phyloP scores from a whole-genome alignment of 1,284 basidiomycete genomes.

The Fomitopsis betulina region DNA sequence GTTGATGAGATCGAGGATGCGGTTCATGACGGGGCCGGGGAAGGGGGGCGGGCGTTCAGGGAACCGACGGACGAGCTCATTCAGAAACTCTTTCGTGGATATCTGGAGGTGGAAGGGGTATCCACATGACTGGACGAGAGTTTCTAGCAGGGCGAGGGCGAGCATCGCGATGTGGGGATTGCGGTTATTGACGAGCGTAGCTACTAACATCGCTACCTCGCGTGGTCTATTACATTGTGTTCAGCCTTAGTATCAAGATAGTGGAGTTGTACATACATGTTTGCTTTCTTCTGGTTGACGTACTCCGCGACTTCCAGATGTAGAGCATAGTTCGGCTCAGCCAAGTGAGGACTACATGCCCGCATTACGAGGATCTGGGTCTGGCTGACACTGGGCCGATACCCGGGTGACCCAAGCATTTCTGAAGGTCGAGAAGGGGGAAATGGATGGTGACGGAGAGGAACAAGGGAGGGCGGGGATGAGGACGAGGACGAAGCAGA shows the following conservation, averaged over 20 bases:
- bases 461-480: too few species aligned
- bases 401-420: neutral
- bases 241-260: neutral
- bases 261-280: constrained; percentile 62
- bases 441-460: too few species aligned
- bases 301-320: constrained; percentile 94
- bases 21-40: constrained; percentile 90
- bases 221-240: constrained; percentile 53
- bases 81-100: constrained; percentile 98
- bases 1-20: constrained; percentile 92
- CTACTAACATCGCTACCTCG: constrained; percentile 83
- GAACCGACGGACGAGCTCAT: constrained; percentile 96
- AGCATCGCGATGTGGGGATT: constrained; percentile 89
- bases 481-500: too few species aligned
- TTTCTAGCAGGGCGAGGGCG: constrained; percentile 83
- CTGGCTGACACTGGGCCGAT: constrained; percentile 29
- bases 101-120: constrained; percentile 98
- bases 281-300: constrained; percentile 95
- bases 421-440: neutral
- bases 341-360: constrained; percentile 84
- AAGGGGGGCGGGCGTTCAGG: constrained; percentile 96
- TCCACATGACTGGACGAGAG: constrained; percentile 92
- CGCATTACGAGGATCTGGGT: constrained; percentile 72
- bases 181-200: constrained; percentile 82
- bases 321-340: constrained; percentile 87